phyloP scores from a whole-genome alignment of 2,329 filamentous ascomycete species.

The Sarocladium oryzae region DNA sequence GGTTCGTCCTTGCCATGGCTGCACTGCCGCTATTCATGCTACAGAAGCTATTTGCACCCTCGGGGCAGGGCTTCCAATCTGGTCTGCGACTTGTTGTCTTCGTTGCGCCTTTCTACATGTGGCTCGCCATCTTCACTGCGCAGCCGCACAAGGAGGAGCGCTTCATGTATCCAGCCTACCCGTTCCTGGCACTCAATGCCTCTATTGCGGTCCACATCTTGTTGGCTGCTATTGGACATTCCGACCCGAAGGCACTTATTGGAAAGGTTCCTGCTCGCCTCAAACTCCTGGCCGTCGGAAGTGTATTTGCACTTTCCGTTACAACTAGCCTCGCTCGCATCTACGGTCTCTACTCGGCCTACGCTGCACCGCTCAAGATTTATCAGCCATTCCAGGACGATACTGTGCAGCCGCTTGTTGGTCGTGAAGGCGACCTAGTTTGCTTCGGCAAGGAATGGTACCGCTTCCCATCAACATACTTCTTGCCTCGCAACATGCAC shows the following conservation, averaged over 20 bases:
- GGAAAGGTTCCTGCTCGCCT: slow-evolving; percentile 67
- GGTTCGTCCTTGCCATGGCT: slow-evolving; percentile 74
- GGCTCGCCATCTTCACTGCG: slow-evolving; percentile 82
- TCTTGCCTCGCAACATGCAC: slow-evolving; percentile 74
- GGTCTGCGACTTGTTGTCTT: slow-evolving; percentile 72
- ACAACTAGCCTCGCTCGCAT: slow-evolving; percentile 65
- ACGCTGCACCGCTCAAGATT: slow-evolving; percentile 70
- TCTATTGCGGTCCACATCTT: slow-evolving; percentile 78
- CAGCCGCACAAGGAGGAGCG: slow-evolving; percentile 97
- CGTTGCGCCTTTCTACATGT: slow-evolving; percentile 83
- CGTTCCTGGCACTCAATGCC: slow-evolving; percentile 82
- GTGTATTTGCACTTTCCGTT: slow-evolving; percentile 56
- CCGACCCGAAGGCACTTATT: slow-evolving; percentile 57
- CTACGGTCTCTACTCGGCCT: slow-evolving; percentile 71
- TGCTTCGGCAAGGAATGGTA: slow-evolving; percentile 99
- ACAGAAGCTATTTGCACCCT: slow-evolving; percentile 60
- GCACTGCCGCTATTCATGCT: slow-evolving; percentile 69
- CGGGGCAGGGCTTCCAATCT: slow-evolving; percentile 58
- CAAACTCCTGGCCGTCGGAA: slow-evolving; percentile 60
- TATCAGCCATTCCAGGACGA: slow-evolving; percentile 61
- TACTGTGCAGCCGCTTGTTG: slow-evolving; percentile 41
- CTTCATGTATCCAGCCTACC: slow-evolving; percentile 97
- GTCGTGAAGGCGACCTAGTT: slow-evolving; percentile 59
- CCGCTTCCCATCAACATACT: slow-evolving; percentile 89
- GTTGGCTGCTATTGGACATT: slow-evolving; percentile 66